phyloP scores from a whole-genome alignment of 2,329 filamentous ascomycete genomes.

The Aspergillus ochraceus region DNA sequence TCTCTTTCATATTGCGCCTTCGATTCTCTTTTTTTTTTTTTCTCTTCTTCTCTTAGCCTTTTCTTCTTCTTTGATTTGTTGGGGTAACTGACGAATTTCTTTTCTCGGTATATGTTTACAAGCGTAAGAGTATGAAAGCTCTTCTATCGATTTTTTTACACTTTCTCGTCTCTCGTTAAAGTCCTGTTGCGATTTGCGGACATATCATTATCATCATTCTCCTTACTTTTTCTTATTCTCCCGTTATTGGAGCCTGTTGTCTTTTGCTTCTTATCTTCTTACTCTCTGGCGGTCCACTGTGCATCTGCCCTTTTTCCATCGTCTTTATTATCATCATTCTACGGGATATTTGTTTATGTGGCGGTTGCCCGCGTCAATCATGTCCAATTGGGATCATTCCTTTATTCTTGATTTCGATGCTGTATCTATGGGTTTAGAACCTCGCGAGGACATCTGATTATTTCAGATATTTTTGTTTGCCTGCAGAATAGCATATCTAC shows the following conservation, averaged over 20 bases:
- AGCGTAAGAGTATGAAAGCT: constrained; percentile 33
- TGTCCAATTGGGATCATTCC: constrained; percentile 7
- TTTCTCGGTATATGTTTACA: constrained; percentile 29
- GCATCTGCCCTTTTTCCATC: constrained; percentile 4
- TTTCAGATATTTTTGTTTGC: constrained; percentile 1
- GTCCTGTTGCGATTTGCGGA: constrained; percentile 28
- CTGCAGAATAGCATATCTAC: constrained; percentile 16
- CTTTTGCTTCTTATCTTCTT: constrained; percentile 15
- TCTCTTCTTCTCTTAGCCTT: neutral
- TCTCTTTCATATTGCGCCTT: constrained; percentile 10
- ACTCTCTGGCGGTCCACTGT: constrained; percentile 8
- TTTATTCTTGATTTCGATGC: constrained; percentile 1
- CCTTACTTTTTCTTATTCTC: constrained; percentile 20
- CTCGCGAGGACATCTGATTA: neutral
- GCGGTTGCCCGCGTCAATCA: constrained; percentile 6
- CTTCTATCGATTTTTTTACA: constrained; percentile 19
- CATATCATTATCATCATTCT: constrained; percentile 19
- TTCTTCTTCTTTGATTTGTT: constrained; percentile 20
- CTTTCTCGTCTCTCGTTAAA: constrained; percentile 37
- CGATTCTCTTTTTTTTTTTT: constrained; percentile 5
- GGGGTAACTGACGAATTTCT: constrained; percentile 37
- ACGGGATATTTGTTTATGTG: constrained; percentile 9
- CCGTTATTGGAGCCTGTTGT: constrained; percentile 22
- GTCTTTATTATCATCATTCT: constrained; percentile 9
- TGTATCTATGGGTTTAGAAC: neutral